A percentile compares a stretch with the other conserved stretches of the same genome.
Evolutionary conservation across 345 rosid species (phyloP).

Genomic region (Iberis pinnata): DNA sequence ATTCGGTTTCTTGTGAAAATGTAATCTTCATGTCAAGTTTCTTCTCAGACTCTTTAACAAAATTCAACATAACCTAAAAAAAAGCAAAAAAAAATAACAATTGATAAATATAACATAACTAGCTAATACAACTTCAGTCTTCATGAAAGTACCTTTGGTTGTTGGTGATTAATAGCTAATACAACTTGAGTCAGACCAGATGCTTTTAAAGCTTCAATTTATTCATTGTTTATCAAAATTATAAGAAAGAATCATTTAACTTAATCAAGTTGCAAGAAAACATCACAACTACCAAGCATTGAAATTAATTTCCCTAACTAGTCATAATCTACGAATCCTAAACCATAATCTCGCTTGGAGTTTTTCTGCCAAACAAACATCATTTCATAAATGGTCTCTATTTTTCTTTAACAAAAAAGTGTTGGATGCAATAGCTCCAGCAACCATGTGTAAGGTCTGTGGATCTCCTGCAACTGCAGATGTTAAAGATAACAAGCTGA

Average conservation of each 20-base stretch:
- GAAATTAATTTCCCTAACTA: too few relatives aligned
- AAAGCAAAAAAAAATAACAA: neutral
- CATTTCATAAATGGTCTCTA: conserved; percentile 2
- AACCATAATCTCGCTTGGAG: conserved; percentile 74
- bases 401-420: neutral
- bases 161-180: conserved; percentile 82
- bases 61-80: conserved; percentile 49
- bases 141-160: conserved; percentile 69
- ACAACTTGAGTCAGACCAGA: conserved; percentile 83
- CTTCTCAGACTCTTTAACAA: conserved; percentile 75
- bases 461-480: conserved; percentile 93
- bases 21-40: conserved; percentile 77
- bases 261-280: too few relatives aligned
- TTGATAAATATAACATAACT: too few relatives aligned
- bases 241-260: too few relatives aligned
- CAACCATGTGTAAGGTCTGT: conserved; percentile 93
- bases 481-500: conserved; percentile 65
- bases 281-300: too few relatives aligned
- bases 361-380: conserved; percentile 50
- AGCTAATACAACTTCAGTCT: too few relatives aligned
- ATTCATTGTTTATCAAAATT: too few relatives aligned
- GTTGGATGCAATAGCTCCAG: conserved; percentile 77
- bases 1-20: conserved; percentile 93
- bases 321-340: too few relatives aligned
- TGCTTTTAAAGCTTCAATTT: conserved; percentile 68